Evolutionary conservation across 148 eudicot genomes (phyloP), one percentile per base, ranked within the genome.

Genomic region (Rhododendron kiyosumense): DNA sequence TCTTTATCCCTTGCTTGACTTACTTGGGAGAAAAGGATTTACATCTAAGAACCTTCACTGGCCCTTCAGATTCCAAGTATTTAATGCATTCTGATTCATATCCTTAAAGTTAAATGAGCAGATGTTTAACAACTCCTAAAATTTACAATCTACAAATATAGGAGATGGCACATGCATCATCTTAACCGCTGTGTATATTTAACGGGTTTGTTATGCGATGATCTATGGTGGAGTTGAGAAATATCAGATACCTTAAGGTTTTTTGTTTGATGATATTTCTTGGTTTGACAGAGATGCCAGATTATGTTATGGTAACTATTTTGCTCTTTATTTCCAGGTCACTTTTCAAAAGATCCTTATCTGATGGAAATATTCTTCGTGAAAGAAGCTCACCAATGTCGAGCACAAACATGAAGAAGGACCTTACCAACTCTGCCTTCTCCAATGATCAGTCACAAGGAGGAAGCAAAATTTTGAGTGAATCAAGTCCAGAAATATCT

Each of bases 321-420:
- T 3, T 83, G 78, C 34, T 67, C 34, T 85, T 67, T 49, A 84
- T 87, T 83, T 77, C 38, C 84, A 95, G 98, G 93, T 87, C 88
- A 77, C 82, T 84, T 61, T 90, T 94, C 89, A 91, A 91, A 88
- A 90, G 98, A 90, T 93, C 94, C 86, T 92, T 91, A 84, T 96
- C 98, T 78, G 98, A 94, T 88, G 97, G 98, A 88, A 92, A 84
- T 88, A 94, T 96, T 88, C 94, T 94, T 82, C 93, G 83, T 86
- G 90, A 90, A 86, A 92, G 92, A 84, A 82, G 86, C 85, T 86
- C 91, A 3, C 89, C 95, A 82, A 83, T 84, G 63, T 86, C 93
- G 63, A 84, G 88, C 34, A 17, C 91, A 22, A 84, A 86, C 85
- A 87, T 83, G 28, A 90, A 83, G 79, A 89, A 87, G 82, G 89